Evolutionary conservation across 306 rosid species (phyloP).

Genomic region (Potentilla sterilis): DNA sequence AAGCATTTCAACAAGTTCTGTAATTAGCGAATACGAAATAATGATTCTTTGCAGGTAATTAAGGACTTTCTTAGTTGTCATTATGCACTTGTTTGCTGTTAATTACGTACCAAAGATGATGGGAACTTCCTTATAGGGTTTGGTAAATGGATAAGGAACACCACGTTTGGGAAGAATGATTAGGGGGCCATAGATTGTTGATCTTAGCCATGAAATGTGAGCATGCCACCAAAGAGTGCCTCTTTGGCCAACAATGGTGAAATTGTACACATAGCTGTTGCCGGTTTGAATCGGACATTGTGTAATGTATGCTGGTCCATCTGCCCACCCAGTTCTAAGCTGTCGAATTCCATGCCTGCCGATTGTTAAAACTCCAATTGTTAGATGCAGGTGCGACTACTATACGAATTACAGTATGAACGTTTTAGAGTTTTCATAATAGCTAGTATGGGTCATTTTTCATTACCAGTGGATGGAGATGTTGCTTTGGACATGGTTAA

Average conservation of each 20-base stretch:
- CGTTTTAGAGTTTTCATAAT: too few species aligned
- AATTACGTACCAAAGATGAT: slow-evolving; percentile 13
- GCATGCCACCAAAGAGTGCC: slow-evolving; percentile 78
- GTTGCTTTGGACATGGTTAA: slow-evolving; percentile 50
- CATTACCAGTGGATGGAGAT: slow-evolving; percentile 62
- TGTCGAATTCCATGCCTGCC: slow-evolving; percentile 70
- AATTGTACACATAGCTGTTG: slow-evolving; percentile 59
- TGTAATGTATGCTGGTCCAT: slow-evolving; percentile 70
- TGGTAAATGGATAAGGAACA: slow-evolving; percentile 46
- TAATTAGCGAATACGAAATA: too few species aligned
- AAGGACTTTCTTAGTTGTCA: background rate
- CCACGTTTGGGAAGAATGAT: slow-evolving; percentile 52
- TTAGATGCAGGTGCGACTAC: background rate
- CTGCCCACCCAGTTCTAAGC: slow-evolving; percentile 59
- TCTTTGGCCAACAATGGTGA: slow-evolving; percentile 53
- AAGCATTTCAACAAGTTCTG: background rate
- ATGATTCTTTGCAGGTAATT: too few species aligned
- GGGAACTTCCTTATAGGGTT: slow-evolving; percentile 19
- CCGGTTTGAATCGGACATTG: slow-evolving; percentile 69
- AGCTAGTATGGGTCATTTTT: background rate
- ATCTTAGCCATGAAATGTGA: slow-evolving; percentile 65
- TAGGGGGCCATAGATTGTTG: slow-evolving; percentile 54
- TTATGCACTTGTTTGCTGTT: background rate
- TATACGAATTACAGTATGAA: too few species aligned
- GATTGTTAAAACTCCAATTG: background rate